phyloP scores from a whole-genome alignment of 306 rosid species.

The Corylus heterophylla region DNA sequence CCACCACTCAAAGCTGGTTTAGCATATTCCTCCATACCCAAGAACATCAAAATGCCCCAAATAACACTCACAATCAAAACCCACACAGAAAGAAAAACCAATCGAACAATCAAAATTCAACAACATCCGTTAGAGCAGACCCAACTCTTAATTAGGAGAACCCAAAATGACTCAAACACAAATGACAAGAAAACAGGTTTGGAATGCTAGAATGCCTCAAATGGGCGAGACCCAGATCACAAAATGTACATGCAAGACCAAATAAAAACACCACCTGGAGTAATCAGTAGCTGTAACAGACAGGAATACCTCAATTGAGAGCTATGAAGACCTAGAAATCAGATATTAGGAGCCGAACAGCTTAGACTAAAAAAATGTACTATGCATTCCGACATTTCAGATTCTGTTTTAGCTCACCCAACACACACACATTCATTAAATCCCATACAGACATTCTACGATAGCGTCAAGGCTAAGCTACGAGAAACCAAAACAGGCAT shows the following conservation, averaged over 20 bases:
- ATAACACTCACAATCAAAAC: neutral
- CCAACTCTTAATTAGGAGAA: slow-evolving; percentile 4
- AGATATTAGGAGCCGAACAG: slow-evolving; percentile 2
- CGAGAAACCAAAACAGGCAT: slow-evolving; percentile 9
- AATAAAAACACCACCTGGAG: slow-evolving; percentile 8
- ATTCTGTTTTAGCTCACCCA: slow-evolving; percentile 8
- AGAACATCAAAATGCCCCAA: slow-evolving; percentile 8
- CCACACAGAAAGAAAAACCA: neutral
- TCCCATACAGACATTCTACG: neutral
- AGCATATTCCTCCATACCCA: slow-evolving; percentile 1
- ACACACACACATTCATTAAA: slow-evolving; percentile 23
- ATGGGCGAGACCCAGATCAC: slow-evolving; percentile 6
- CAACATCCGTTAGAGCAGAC: slow-evolving; percentile 14
- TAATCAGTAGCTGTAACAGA: neutral
- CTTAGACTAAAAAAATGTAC: neutral
- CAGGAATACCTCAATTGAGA: neutral
- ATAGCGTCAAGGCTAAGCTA: neutral
- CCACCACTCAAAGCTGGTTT: slow-evolving; percentile 12
- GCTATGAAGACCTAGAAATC: neutral
- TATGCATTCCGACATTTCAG: slow-evolving; percentile 10
- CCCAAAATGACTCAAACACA: slow-evolving; percentile 22
- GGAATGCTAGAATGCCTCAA: neutral
- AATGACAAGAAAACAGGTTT: neutral
- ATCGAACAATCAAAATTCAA: slow-evolving; percentile 19
- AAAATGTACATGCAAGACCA: slow-evolving; percentile 36